A percentile compares a stretch with the other conserved stretches of the same genome.
Evolutionary conservation across 2,329 filamentous ascomycete species (phyloP).

Genomic region (Lojkania enalia): DNA sequence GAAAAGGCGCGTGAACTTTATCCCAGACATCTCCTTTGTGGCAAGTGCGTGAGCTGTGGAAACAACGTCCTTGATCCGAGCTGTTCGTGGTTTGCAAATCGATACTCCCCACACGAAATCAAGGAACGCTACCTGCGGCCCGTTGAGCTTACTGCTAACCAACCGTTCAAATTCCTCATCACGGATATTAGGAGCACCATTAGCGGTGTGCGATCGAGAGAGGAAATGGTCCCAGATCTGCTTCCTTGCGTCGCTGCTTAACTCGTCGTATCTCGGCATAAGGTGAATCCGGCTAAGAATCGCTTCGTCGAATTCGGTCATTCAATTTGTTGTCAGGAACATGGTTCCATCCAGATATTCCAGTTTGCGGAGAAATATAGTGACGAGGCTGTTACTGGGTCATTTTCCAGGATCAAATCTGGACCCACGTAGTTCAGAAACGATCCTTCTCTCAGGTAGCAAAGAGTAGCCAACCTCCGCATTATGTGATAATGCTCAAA

Average conservation of each 20-base stretch:
- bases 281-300: constrained; percentile 40
- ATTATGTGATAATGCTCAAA: constrained; percentile 8
- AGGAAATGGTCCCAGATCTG: constrained; percentile 12
- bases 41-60: constrained; percentile 11
- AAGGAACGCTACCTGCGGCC: constrained; percentile 9
- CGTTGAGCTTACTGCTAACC: constrained; percentile 14
- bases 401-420: constrained; percentile 8
- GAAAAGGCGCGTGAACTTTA: constrained; percentile 12
- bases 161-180: constrained; percentile 11
- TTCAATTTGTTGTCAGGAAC: constrained; percentile 29
- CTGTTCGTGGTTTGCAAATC: constrained; percentile 3
- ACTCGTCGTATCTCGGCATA: constrained; percentile 13
- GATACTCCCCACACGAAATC: constrained; percentile 1
- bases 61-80: constrained; percentile 11
- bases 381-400: constrained; percentile 36
- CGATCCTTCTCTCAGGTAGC: constrained; percentile 4
- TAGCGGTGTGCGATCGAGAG: constrained; percentile 3
- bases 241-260: constrained; percentile 11
- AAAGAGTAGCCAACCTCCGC: constrained; percentile 8
- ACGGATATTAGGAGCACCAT: constrained; percentile 8
- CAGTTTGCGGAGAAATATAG: constrained; percentile 17
- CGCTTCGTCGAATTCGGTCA: constrained; percentile 37
- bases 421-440: constrained; percentile 6
- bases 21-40: constrained; percentile 10
- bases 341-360: constrained; percentile 31